Evolutionary conservation across 257 asterid species (phyloP).

Genomic region (Solanum rostratum): DNA sequence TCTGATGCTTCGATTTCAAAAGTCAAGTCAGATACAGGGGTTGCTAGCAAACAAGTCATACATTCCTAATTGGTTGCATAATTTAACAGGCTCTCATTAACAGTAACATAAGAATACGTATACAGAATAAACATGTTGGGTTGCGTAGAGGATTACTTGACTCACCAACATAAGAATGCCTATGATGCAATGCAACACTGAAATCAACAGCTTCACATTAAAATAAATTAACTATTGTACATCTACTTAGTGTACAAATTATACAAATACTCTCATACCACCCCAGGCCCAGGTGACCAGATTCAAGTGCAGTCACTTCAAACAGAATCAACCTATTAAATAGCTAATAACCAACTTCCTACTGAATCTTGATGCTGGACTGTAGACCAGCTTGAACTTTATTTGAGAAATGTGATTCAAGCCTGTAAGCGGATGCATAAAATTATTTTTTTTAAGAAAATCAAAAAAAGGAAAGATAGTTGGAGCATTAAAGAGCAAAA

Average conservation of each 20-base stretch:
- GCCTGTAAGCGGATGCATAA: conserved; percentile 26
- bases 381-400: conserved; percentile 83
- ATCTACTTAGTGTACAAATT: neutral
- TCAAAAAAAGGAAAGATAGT: neutral
- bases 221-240: neutral
- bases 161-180: too few species aligned
- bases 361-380: conserved; percentile 54
- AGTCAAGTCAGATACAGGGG: neutral
- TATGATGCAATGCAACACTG: too few species aligned
- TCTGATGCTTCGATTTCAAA: neutral
- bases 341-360: neutral
- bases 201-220: too few species aligned
- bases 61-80: neutral
- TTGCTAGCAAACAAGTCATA: neutral
- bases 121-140: too few species aligned
- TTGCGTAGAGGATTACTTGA: too few species aligned
- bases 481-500: neutral
- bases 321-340: neutral
- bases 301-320: neutral
- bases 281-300: neutral
- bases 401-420: conserved; percentile 63
- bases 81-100: too few species aligned
- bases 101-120: too few species aligned
- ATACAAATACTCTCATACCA: too few species aligned
- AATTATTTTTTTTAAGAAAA: neutral